A percentile compares a stretch with the other conserved stretches of the same genome.
Evolutionary conservation across 768 basidiomycete species (phyloP).

Genomic region (Lactarius quietus): DNA sequence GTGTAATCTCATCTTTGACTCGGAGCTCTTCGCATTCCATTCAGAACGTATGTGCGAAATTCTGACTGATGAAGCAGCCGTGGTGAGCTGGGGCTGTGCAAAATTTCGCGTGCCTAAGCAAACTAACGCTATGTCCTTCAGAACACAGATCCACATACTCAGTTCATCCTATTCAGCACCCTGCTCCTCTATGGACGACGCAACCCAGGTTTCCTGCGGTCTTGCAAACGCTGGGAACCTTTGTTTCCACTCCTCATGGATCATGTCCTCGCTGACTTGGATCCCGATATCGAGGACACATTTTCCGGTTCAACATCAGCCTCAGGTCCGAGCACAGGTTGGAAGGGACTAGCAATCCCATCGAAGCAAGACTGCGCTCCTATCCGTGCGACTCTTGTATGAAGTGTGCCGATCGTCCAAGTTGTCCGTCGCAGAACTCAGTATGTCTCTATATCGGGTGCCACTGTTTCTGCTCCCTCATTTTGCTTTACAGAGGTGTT

Average conservation of each 20-base stretch:
- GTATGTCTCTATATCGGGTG: constrained; percentile 42
- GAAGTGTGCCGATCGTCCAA: constrained; percentile 93
- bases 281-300: constrained; percentile 60
- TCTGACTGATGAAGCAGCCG: constrained; percentile 62
- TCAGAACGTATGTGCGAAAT: constrained; percentile 89
- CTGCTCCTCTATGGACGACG: constrained; percentile 74
- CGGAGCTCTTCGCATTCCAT: constrained; percentile 87
- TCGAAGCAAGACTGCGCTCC: constrained; percentile 78
- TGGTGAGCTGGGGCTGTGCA: constrained; percentile 41
- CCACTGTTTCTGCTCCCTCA: background rate
- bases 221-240: constrained; percentile 78
- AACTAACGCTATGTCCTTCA: constrained; percentile 30
- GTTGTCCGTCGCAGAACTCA: constrained; percentile 69
- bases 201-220: constrained; percentile 65
- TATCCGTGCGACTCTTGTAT: constrained; percentile 76
- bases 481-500: constrained; percentile 57
- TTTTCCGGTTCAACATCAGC: constrained; percentile 38
- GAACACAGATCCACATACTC: constrained; percentile 83
- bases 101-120: background rate
- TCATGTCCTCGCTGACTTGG: constrained; percentile 76
- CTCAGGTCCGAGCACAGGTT: constrained; percentile 31
- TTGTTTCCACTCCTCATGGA: constrained; percentile 83
- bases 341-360: constrained; percentile 51
- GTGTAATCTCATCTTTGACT: constrained; percentile 68
- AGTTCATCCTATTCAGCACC: constrained; percentile 74